phyloP scores from a whole-genome alignment of 371 early-diverging fungal genomes.

The Phascolomyces articulosus region DNA sequence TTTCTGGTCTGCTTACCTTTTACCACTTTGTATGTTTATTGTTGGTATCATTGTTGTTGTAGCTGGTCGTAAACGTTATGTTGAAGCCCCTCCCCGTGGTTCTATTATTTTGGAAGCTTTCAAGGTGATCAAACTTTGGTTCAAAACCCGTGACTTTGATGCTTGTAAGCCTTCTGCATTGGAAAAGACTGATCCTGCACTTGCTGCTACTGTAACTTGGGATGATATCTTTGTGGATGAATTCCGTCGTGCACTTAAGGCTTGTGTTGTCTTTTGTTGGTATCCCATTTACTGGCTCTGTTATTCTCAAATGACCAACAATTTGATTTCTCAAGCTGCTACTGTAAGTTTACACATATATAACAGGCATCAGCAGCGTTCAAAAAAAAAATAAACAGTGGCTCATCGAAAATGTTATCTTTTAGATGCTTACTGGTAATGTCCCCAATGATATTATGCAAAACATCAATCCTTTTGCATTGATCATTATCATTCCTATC shows the following conservation, averaged over 20 bases:
- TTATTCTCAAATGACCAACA: slow-evolving; percentile 77
- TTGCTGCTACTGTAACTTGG: slow-evolving; percentile 53
- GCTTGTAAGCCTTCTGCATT: slow-evolving; percentile 47
- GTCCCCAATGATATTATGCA: slow-evolving; percentile 67
- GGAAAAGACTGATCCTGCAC: slow-evolving; percentile 31
- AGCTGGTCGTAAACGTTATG: slow-evolving; percentile 61
- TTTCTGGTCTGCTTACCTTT: slow-evolving; percentile 69
- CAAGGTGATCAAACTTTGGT: slow-evolving; percentile 11
- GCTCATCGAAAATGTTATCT: no score
- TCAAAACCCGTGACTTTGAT: slow-evolving; percentile 37
- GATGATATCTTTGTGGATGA: slow-evolving; percentile 77
- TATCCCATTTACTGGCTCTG: slow-evolving; percentile 83
- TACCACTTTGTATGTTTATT: slow-evolving; percentile 74
- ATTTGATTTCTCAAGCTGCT: slow-evolving; percentile 74
- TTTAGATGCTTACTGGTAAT: slow-evolving; percentile 67
- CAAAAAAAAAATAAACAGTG: no score
- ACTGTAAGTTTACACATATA: slow-evolving; percentile 15
- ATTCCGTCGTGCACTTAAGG: slow-evolving; percentile 62
- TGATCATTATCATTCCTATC: slow-evolving; percentile 72
- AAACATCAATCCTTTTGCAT: slow-evolving; percentile 63
- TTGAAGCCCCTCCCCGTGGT: slow-evolving; percentile 65
- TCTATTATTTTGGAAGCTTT: slow-evolving; percentile 51
- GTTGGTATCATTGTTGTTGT: slow-evolving; percentile 61
- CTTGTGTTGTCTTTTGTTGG: slow-evolving; percentile 78
- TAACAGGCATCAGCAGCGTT: no score